Evolutionary conservation across 2,329 filamentous ascomycete species (phyloP), one percentile per base, ranked within the genome.

Genomic region (Aspergillus caelatus): DNA sequence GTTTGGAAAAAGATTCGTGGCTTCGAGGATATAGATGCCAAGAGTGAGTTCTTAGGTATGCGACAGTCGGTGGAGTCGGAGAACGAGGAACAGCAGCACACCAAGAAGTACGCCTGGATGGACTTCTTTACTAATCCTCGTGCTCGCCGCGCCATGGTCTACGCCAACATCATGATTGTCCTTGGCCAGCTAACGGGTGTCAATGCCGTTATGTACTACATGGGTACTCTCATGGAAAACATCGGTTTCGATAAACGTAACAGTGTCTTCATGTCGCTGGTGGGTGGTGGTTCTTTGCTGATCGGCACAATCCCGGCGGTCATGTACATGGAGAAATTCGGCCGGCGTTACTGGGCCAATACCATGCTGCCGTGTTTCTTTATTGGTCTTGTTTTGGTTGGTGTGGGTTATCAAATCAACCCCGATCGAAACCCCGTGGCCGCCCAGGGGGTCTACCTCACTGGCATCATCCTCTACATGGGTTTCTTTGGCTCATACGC

Each of bases 1-100:
- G 89, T 91, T 21, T 92, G 89, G 90, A 90, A 89, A 75, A 87
- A 88, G 36, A 91, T 92, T 59, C 88, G 89, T 36, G 89, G 89
- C 23, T 80, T 84, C 26, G 79, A 82, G 3, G 80, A 80, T 1
- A 72, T 79, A 0, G 89, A 91, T 52, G 80, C 88, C 2, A 83
- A 85, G 52, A 87, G 90, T 57, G 90, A 92, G 72, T 92, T 91
- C 77, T 90, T 89, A 71, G 82, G 89, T 72, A 91, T 92, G 89
- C 88, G 88, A 63, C 82, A 84, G n/a, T 81, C 85, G 0, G 86
- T 91, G 12, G 80, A 83, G 26, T 86, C 89, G 66, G 82, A 89
- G 66, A 82, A 81, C 30, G 77, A 83, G 4, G 81, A 85, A 10
- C 81, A 84, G 63, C 78, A 81, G 9, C 79, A 80, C 58, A 85